Percentiles rank a stretch among this genome's conserved stretches.
These are phyloP conservation scores for Gynandropsis gynandra DNA, from an alignment of 345 rosid genomes.

Conservation along the genomic window DNA sequence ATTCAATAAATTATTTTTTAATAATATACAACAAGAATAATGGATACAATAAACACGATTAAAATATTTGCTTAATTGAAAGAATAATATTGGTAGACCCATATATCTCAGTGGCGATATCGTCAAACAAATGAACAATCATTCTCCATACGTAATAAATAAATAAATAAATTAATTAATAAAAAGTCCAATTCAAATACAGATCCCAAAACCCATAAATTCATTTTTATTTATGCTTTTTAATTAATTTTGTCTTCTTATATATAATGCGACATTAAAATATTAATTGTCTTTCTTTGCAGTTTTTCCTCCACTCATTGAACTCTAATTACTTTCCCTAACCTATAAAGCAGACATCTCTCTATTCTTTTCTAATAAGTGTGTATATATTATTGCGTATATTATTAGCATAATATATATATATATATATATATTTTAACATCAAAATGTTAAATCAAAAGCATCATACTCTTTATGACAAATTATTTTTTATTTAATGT, in stretches of 20 bases:
- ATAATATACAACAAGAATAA: no score
- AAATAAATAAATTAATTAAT: not conserved
- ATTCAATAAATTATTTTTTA: no score
- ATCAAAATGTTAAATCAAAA: no score
- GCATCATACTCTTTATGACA: no score
- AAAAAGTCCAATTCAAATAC: slow-evolving; percentile 26
- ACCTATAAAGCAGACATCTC: slow-evolving; percentile 13
- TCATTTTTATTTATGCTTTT: slow-evolving; percentile 18
- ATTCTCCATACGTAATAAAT: slow-evolving; percentile 30
- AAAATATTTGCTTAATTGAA: no score
- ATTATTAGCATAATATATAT: not conserved
- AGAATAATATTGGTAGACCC: slow-evolving; percentile 27
- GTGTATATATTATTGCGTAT: not conserved
- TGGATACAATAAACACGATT: no score
- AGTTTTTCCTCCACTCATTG: slow-evolving; percentile 33
- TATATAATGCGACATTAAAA: not conserved
- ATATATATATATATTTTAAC: no score
- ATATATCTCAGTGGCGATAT: slow-evolving; percentile 41
- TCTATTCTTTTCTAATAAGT: not conserved
- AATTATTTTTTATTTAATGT: no score
- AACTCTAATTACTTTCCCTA: slow-evolving; percentile 25
- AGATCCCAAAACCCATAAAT: slow-evolving; percentile 44
- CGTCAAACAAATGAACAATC: slow-evolving; percentile 39
- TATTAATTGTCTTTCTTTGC: slow-evolving; percentile 26
- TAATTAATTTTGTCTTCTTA: slow-evolving; percentile 30